A percentile compares a stretch with the other conserved stretches of the same genome.
Conservation (phyloP, 345 rosid species). For the Microcos paniculata region DNA sequence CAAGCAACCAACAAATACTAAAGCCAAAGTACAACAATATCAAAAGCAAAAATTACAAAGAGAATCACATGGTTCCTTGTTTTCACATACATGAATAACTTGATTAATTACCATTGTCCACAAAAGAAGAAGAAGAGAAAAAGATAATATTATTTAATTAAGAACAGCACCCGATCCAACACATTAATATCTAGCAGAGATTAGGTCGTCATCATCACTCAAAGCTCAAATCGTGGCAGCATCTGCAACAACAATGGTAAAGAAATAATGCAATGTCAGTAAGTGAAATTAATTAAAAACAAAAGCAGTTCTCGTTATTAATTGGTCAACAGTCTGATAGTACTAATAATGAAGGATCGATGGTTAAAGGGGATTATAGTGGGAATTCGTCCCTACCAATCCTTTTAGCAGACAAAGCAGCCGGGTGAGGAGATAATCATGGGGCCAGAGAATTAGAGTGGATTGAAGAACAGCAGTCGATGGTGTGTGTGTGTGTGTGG, state of each 20-base stretch:
- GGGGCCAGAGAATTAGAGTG: slow-evolving; percentile 10
- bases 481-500: no score
- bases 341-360: not conserved
- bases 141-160: slow-evolving; percentile 11
- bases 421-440: slow-evolving; percentile 4
- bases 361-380: not conserved
- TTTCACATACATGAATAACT: slow-evolving; percentile 19
- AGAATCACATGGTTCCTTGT: slow-evolving; percentile 19
- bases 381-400: slow-evolving; percentile 13
- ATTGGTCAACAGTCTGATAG: not conserved
- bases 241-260: slow-evolving; percentile 15
- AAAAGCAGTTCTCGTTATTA: no score
- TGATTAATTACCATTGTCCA: slow-evolving; percentile 14
- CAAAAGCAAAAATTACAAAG: slow-evolving; percentile 17
- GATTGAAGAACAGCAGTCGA: not conserved
- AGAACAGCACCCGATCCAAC: slow-evolving; percentile 1
- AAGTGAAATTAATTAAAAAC: no score
- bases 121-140: not conserved
- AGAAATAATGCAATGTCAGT: not conserved
- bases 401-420: slow-evolving; percentile 4
- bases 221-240: slow-evolving; percentile 24
- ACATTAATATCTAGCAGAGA: slow-evolving; percentile 10
- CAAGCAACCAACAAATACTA: not conserved
- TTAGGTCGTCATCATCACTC: slow-evolving; percentile 10
- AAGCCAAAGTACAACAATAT: not conserved